These are phyloP conservation scores for Neurospora terricola DNA, from an alignment of 495 filamentous ascomycete genomes.

Conservation along the genomic window DNA sequence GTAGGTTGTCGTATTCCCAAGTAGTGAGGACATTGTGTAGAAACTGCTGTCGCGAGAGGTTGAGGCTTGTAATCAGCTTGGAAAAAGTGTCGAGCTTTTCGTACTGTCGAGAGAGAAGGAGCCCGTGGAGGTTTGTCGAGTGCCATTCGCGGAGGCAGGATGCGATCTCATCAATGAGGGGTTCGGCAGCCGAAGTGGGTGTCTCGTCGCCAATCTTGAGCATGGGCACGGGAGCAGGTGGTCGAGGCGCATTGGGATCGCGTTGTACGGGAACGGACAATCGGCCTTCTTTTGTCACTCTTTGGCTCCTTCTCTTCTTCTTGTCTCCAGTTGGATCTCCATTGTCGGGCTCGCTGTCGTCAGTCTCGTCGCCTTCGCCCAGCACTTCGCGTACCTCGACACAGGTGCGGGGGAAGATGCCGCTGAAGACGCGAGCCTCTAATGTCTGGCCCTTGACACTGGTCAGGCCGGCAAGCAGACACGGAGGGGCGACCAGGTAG, in stretches of 20 bases:
- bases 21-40: conserved; percentile 85
- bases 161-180: conserved; percentile 93
- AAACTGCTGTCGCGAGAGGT: conserved; percentile 76
- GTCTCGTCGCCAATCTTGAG: conserved; percentile 96
- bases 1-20: conserved; percentile 63
- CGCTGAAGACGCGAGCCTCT: conserved; percentile 90
- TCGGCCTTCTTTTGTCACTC: conserved; percentile 18
- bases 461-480: conserved; percentile 83
- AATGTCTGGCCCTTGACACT: conserved; percentile 86
- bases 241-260: conserved; percentile 59
- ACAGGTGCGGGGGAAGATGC: conserved; percentile 89
- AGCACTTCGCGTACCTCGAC: conserved; percentile 72
- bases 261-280: conserved; percentile 31
- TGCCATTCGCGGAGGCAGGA: conserved; percentile 97
- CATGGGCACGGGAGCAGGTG: conserved; percentile 90
- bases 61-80: conserved; percentile 65
- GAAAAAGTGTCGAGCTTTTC: conserved; percentile 70
- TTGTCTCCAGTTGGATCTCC: conserved; percentile 14
- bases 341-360: conserved; percentile 31
- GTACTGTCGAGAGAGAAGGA: conserved; percentile 78
- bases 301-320: conserved; percentile 15
- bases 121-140: conserved; percentile 87
- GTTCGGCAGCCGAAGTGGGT: conserved; percentile 75
- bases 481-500: conserved; percentile 90
- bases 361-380: conserved; percentile 45